These are phyloP conservation scores for Actinomucor elegans DNA, from an alignment of 371 early-diverging fungal species.

Conservation along the genomic window DNA sequence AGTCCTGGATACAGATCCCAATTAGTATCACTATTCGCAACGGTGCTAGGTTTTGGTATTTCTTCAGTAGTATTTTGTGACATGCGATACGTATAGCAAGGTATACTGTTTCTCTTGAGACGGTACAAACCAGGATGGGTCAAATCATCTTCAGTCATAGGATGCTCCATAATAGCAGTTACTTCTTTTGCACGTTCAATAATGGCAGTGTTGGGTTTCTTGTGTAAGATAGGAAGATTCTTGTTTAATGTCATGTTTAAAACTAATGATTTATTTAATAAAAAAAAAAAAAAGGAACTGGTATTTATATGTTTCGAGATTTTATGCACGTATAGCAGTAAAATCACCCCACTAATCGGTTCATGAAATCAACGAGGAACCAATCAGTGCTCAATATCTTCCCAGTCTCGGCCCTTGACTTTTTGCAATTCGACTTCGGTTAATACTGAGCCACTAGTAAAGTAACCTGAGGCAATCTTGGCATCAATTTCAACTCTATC, in stretches of 20 bases:
- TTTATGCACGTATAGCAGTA: background rate
- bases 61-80: background rate
- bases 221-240: background rate
- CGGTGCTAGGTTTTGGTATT: background rate
- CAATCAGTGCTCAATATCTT: constrained; percentile 68
- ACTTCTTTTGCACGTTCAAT: constrained; percentile 2
- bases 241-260: background rate
- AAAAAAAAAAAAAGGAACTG: background rate
- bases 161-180: constrained; percentile 21
- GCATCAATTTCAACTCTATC: constrained; percentile 92
- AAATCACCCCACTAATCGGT: constrained; percentile 1
- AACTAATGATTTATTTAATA: background rate
- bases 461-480: constrained; percentile 95
- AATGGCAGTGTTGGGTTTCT: background rate
- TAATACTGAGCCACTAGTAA: constrained; percentile 68
- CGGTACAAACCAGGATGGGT: constrained; percentile 28
- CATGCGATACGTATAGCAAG: constrained; percentile 5
- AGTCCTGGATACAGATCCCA: constrained; percentile 52
- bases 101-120: constrained; percentile 18
- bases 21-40: background rate
- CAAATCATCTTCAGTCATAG: constrained; percentile 23
- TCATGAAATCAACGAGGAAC: background rate
- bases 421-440: constrained; percentile 57
- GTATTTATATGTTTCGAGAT: background rate
- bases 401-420: constrained; percentile 85